phyloP scores from a whole-genome alignment of 345 rosid species.

The Moringa oleifera region DNA sequence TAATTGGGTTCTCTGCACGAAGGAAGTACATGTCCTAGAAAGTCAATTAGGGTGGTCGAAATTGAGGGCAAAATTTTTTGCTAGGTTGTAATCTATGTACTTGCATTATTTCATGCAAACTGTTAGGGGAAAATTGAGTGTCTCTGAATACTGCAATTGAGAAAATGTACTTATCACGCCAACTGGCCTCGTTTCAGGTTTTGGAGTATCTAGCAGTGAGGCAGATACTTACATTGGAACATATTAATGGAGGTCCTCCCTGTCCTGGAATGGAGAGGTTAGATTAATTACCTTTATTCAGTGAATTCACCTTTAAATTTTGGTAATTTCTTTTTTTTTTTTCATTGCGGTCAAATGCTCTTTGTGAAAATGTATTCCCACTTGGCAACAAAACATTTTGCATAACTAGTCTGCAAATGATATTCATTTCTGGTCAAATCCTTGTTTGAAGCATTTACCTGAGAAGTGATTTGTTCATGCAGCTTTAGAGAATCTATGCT shows the following conservation, averaged over 20 bases:
- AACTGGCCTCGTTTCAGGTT: slow-evolving; percentile 49
- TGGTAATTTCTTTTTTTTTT: neutral
- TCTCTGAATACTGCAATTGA: neutral
- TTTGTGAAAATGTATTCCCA: neutral
- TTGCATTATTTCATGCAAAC: neutral
- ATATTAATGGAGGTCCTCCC: slow-evolving; percentile 79
- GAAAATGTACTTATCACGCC: slow-evolving; percentile 1
- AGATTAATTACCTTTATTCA: slow-evolving; percentile 11
- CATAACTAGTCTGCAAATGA: neutral
- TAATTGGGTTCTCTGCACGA: neutral
- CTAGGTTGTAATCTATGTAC: neutral
- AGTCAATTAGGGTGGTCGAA: neutral
- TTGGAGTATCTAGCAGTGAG: slow-evolving; percentile 79
- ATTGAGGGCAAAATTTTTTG: neutral
- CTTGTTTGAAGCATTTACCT: neutral
- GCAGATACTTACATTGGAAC: slow-evolving; percentile 73
- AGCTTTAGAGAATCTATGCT: slow-evolving; percentile 85
- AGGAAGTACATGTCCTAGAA: neutral
- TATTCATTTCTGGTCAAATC: neutral
- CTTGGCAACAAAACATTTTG: neutral
- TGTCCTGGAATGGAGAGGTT: slow-evolving; percentile 93
- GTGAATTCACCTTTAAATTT: neutral
- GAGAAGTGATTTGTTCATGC: slow-evolving; percentile 32
- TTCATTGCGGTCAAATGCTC: neutral
- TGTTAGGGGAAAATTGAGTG: too few relatives aligned